Evolutionary conservation across 2,329 filamentous ascomycete species (phyloP).

Genomic region (Verticillium tricorpus): DNA sequence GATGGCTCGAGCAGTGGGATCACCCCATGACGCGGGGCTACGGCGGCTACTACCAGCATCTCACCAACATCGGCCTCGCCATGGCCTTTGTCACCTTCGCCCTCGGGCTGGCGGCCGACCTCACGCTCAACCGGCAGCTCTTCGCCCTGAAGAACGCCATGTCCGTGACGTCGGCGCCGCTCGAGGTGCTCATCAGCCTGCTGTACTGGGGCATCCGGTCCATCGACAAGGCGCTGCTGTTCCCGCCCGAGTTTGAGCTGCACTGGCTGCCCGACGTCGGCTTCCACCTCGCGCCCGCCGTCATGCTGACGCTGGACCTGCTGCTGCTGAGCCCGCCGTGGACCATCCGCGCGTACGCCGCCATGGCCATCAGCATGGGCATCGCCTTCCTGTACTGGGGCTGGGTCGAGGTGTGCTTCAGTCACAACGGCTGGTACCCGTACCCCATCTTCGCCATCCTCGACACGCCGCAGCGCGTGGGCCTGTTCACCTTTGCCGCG

Average conservation of each 20-base stretch:
- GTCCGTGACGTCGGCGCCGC: conserved; percentile 59
- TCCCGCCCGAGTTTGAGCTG: conserved; percentile 51
- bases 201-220: conserved; percentile 68
- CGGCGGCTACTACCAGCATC: conserved; percentile 66
- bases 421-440: conserved; percentile 70
- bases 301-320: conserved; percentile 61
- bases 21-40: conserved; percentile 53
- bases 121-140: conserved; percentile 51
- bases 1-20: conserved; percentile 44
- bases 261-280: conserved; percentile 55
- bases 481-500: conserved; percentile 67
- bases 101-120: conserved; percentile 59
- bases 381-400: conserved; percentile 69
- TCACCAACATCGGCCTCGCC: conserved; percentile 68
- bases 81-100: conserved; percentile 57
- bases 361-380: conserved; percentile 51
- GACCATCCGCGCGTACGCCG: conserved; percentile 57
- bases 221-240: conserved; percentile 47
- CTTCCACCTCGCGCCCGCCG: conserved; percentile 62
- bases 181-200: conserved; percentile 66
- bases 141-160: conserved; percentile 66
- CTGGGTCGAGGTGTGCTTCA: conserved; percentile 71
- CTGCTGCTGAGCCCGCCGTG: conserved; percentile 69
- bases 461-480: conserved; percentile 58
- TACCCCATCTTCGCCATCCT: conserved; percentile 79